Percentiles rank a stretch among this genome's conserved stretches.
phyloP scores from a whole-genome alignment of 495 filamentous ascomycete species.

The Penicillium arizonense region DNA sequence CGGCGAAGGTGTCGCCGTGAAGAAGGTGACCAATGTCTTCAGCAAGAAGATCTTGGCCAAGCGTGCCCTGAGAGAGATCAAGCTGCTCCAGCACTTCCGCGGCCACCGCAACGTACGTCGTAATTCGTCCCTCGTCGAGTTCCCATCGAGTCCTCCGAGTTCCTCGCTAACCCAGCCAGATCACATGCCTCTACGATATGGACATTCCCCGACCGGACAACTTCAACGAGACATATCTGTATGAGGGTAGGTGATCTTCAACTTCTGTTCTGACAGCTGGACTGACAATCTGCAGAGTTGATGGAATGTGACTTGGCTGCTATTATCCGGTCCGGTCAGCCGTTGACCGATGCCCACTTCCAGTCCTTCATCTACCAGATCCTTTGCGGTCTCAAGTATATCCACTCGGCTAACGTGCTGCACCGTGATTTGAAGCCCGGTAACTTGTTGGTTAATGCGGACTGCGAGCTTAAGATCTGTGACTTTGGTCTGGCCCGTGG shows the following conservation, averaged over 20 bases:
- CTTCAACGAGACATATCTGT: constrained; percentile 99
- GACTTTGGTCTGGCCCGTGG: constrained; percentile 96
- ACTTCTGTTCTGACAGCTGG: neutral
- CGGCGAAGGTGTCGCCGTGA: constrained; percentile 95
- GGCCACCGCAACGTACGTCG: constrained; percentile 72
- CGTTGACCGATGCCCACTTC: constrained; percentile 93
- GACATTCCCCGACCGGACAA: constrained; percentile 96
- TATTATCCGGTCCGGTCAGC: constrained; percentile 95
- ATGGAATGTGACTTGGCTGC: constrained; percentile 99
- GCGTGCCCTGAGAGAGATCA: constrained; percentile 95
- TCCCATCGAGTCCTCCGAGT: neutral
- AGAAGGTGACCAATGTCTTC: constrained; percentile 99
- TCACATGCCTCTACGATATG: constrained; percentile 99
- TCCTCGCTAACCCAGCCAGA: constrained; percentile 55
- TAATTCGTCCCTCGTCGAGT: neutral
- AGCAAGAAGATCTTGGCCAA: constrained; percentile 99
- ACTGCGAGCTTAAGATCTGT: constrained; percentile 98
- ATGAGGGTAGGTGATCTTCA: constrained; percentile 67
- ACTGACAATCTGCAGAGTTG: constrained; percentile 62
- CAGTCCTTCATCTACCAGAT: constrained; percentile 96
- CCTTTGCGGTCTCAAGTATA: constrained; percentile 94
- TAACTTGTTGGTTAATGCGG: constrained; percentile 95
- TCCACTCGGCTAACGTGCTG: constrained; percentile 96
- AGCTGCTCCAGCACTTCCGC: constrained; percentile 96
- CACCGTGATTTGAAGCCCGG: constrained; percentile 97